Evolutionary conservation across 2,329 filamentous ascomycete genomes (phyloP).

Genomic region (Colletotrichum caudatum): DNA sequence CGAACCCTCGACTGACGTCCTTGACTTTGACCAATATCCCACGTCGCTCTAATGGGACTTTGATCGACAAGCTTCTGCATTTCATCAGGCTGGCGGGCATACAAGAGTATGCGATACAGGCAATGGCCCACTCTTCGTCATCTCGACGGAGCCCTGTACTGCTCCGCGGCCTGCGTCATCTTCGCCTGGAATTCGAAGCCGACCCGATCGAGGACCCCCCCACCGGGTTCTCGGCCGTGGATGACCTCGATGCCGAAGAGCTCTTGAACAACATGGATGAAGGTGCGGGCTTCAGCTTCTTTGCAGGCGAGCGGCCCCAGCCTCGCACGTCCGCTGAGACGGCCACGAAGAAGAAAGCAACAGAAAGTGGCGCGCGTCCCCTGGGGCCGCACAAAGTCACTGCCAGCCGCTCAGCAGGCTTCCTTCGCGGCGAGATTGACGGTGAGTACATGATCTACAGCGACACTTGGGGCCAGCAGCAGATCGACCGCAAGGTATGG

Average conservation of each 20-base stretch:
- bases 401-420: constrained; percentile 45
- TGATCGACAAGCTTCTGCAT: constrained; percentile 59
- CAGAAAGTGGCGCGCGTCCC: constrained; percentile 13
- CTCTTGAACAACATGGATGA: constrained; percentile 54
- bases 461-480: constrained; percentile 47
- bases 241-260: constrained; percentile 56
- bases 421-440: constrained; percentile 45
- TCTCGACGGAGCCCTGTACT: constrained; percentile 56
- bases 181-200: constrained; percentile 67
- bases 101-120: constrained; percentile 62
- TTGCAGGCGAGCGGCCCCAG: constrained; percentile 48
- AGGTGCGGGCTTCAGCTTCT: constrained; percentile 61
- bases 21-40: constrained; percentile 68
- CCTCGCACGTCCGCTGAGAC: constrained; percentile 1
- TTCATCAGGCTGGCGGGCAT: constrained; percentile 61
- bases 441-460: constrained; percentile 48
- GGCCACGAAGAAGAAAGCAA: constrained; percentile 33
- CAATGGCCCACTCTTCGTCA: constrained; percentile 42
- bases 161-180: constrained; percentile 63
- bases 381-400: constrained; percentile 31
- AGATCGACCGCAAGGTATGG: constrained; percentile 59
- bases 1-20: constrained; percentile 66
- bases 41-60: constrained; percentile 62
- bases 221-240: constrained; percentile 47
- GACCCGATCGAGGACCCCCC: constrained; percentile 54